Conservation (phyloP, 2,329 filamentous ascomycete genomes). For the Coniochaeta ligniaria region DNA sequence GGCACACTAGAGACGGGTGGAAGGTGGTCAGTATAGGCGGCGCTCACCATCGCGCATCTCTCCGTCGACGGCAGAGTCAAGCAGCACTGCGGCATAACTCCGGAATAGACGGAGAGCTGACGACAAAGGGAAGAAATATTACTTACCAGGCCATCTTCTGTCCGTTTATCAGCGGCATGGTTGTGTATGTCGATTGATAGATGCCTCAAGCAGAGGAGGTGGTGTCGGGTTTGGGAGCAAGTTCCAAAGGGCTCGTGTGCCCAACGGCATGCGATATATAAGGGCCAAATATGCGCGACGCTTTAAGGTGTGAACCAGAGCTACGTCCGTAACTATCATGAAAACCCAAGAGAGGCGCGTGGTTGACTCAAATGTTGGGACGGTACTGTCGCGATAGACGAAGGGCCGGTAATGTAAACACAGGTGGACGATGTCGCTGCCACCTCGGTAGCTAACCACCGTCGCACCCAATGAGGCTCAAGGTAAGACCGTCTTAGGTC, state of each 20-base stretch:
- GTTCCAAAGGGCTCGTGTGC: not conserved
- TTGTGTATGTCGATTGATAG: conserved; percentile 12
- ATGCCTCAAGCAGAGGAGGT: not conserved
- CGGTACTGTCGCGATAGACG: not conserved
- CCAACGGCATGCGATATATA: not conserved
- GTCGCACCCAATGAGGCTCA: not conserved
- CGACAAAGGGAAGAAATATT: not conserved
- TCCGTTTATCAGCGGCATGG: conserved; percentile 63
- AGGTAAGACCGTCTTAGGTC: not conserved
- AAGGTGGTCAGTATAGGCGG: not conserved
- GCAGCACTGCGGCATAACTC: too few relatives aligned
- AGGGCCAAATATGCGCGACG: not conserved
- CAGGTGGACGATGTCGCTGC: not conserved
- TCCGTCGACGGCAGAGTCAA: too few relatives aligned
- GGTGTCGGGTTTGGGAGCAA: not conserved
- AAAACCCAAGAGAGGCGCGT: not conserved
- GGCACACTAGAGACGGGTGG: conserved; percentile 45
- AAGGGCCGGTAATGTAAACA: not conserved
- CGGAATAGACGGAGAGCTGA: not conserved
- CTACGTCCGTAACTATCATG: not conserved
- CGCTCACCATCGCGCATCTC: not conserved
- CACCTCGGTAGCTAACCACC: not conserved
- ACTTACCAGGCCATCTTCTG: conserved; percentile 69
- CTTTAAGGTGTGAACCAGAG: not conserved
- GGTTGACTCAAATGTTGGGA: not conserved